These are phyloP conservation scores for Podospora bellae-mahoneyi DNA, from an alignment of 495 filamentous ascomycete genomes.

Conservation along the genomic window DNA sequence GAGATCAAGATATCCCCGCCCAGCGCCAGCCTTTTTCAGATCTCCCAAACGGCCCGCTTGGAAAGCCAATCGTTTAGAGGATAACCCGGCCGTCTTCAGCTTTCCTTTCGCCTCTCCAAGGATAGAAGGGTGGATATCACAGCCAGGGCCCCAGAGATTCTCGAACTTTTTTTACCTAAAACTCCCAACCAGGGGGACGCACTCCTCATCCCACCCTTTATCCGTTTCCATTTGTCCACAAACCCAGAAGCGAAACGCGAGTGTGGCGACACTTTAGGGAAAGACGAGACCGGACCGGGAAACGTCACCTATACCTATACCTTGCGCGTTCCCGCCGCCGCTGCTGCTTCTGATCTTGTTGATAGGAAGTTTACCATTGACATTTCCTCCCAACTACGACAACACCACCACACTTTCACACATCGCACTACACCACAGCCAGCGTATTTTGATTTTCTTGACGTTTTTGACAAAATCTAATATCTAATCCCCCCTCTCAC, in stretches of 20 bases:
- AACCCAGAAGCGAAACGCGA: background rate
- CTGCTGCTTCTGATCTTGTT: background rate
- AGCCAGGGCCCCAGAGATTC: background rate
- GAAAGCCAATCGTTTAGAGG: background rate
- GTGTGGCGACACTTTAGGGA: background rate
- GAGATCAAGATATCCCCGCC: background rate
- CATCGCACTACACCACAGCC: background rate
- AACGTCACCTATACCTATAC: background rate
- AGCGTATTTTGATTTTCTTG: background rate
- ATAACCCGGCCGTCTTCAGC: background rate
- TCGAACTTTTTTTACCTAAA: background rate
- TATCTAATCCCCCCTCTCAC: background rate
- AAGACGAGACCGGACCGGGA: background rate
- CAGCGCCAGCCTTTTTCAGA: background rate
- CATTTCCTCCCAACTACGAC: background rate
- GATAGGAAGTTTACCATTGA: background rate
- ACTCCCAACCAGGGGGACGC: background rate
- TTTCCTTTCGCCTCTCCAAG: background rate
- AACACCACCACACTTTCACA: background rate
- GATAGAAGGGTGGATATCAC: background rate
- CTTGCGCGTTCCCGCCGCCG: too few species aligned
- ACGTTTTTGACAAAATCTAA: background rate
- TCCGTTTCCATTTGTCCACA: background rate
- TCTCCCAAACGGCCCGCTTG: background rate
- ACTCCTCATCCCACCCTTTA: background rate